Evolutionary conservation across 2,329 filamentous ascomycete species (phyloP), one percentile per base, ranked within the genome.

Genomic region (Zymoseptoria passerinii): DNA sequence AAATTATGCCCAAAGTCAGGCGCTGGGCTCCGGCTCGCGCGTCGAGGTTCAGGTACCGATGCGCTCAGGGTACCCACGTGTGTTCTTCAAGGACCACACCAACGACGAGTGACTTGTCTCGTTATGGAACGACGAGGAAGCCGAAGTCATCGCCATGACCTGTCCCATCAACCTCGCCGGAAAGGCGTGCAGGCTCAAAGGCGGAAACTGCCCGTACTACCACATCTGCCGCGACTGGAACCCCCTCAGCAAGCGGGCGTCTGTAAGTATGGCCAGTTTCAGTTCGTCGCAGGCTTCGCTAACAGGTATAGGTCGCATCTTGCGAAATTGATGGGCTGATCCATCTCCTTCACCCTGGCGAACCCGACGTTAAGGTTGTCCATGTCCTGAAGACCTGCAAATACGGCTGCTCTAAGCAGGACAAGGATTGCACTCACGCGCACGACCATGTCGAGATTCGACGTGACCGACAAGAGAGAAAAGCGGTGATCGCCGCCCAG

Each of bases 401-500:
- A 10, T 9, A 40, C 35, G 35, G 35, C 35, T 40, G 35, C 35
- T 40, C 13, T 16, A 40, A 40, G 35, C 35, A 40, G 35, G 35
- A 40, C 10, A 40, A 4, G 10, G 35, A 40, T 16, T 40, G 35
- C 35, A 16, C 13, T 16, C 16, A 40, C 16, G 35, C 35, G 10
- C 35, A 40, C 35, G 35, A 40, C 10, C 35, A 40, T 40, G 35
- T 40, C 35, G 35, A 40, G 35, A 40, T 40, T 3, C 35, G 10
- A 16, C 35, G 35, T 40, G 35, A 40, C 16, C 35, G 35, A n/a
- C 35, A 40, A 16, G 35, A 2, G 89, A 95, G 71, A 81, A 1
- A 78, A 78, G 19, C 57, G 54, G 55, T 91, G 65, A 96, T 96
- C 82, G 88, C 85, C 0, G 85, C 89, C 29, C 79, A 95, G 64